A percentile compares a stretch with the other conserved stretches of the same genome.
Evolutionary conservation across 352 stramenopile species (phyloP).

Genomic region (Globisporangium rhizosaccharum): DNA sequence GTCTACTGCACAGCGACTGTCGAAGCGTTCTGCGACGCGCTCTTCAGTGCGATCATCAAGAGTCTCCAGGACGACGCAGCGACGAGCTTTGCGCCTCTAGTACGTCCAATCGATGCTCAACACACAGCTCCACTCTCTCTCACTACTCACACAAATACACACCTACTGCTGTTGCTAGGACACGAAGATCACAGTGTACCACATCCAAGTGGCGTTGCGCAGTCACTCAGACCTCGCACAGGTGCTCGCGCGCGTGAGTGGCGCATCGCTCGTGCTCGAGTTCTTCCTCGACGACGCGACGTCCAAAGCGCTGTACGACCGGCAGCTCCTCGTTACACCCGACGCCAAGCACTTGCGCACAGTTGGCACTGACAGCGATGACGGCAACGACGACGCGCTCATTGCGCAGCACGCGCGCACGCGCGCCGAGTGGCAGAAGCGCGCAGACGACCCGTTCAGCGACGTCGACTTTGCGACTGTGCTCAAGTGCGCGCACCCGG

Average conservation of each 20-base stretch:
- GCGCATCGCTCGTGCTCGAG: constrained; percentile 29
- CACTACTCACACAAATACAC: background rate
- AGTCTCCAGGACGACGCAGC: constrained; percentile 28
- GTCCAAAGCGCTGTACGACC: constrained; percentile 35
- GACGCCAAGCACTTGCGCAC: constrained; percentile 39
- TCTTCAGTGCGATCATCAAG: constrained; percentile 45
- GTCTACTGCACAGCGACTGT: constrained; percentile 48
- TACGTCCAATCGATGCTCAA: constrained; percentile 3
- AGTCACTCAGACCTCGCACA: constrained; percentile 32
- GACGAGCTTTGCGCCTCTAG: constrained; percentile 20
- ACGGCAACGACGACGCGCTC: constrained; percentile 26
- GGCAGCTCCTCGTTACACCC: constrained; percentile 30
- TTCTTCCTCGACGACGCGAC: constrained; percentile 52
- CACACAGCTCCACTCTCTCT: background rate
- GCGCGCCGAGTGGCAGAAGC: constrained; percentile 50
- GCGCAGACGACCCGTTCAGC: constrained; percentile 50
- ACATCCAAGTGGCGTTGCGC: constrained; percentile 48
- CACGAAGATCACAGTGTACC: constrained; percentile 48
- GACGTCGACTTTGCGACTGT: constrained; percentile 56
- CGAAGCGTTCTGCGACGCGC: constrained; percentile 44
- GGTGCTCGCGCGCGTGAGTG: constrained; percentile 30
- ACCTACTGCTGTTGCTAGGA: constrained; percentile 12
- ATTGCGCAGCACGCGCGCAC: constrained; percentile 39
- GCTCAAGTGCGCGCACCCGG: constrained; percentile 55
- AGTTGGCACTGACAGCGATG: background rate